Percentiles rank a stretch among this genome's conserved stretches.
These are phyloP conservation scores for Puya raimondii DNA, from an alignment of 176 grass and related monocot genomes.

Conservation along the genomic window DNA sequence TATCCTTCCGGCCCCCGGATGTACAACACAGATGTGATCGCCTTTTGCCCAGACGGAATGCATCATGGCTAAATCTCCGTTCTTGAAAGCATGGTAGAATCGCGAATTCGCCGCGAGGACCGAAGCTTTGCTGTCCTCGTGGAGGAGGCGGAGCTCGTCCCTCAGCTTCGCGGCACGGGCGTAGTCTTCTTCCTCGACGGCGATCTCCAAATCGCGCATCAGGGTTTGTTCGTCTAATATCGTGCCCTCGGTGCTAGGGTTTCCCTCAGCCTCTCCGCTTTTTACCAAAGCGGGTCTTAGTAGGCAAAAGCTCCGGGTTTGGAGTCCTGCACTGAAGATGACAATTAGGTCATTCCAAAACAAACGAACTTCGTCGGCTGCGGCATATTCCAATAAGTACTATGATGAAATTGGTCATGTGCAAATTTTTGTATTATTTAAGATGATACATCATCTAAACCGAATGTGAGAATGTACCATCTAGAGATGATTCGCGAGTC, in stretches of 20 bases:
- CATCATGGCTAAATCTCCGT: conserved; percentile 60
- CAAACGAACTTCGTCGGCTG: background rate
- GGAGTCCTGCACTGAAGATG: conserved; percentile 33
- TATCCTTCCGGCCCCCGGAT: conserved; percentile 55
- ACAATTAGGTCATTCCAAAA: conserved; percentile 3
- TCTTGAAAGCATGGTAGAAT: conserved; percentile 72
- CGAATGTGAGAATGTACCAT: no score
- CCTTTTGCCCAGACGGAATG: conserved; percentile 54
- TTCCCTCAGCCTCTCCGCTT: conserved; percentile 59
- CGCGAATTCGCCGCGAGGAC: conserved; percentile 45
- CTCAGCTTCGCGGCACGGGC: conserved; percentile 37
- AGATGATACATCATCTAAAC: no score
- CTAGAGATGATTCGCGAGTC: no score
- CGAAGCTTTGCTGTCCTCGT: conserved; percentile 49
- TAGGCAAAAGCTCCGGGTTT: conserved; percentile 18
- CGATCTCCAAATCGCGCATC: conserved; percentile 34
- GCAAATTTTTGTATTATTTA: no score
- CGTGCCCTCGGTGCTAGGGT: conserved; percentile 27
- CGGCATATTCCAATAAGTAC: no score
- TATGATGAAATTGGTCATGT: no score
- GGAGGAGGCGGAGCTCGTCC: conserved; percentile 49
- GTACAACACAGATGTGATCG: conserved; percentile 71
- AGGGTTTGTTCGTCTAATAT: conserved; percentile 47
- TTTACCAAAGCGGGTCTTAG: conserved; percentile 29
- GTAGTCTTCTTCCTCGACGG: conserved; percentile 75